A percentile compares a stretch with the other conserved stretches of the same genome.
Conservation (phyloP, 495 filamentous ascomycete genomes). For the Penicillium alfredii region DNA sequence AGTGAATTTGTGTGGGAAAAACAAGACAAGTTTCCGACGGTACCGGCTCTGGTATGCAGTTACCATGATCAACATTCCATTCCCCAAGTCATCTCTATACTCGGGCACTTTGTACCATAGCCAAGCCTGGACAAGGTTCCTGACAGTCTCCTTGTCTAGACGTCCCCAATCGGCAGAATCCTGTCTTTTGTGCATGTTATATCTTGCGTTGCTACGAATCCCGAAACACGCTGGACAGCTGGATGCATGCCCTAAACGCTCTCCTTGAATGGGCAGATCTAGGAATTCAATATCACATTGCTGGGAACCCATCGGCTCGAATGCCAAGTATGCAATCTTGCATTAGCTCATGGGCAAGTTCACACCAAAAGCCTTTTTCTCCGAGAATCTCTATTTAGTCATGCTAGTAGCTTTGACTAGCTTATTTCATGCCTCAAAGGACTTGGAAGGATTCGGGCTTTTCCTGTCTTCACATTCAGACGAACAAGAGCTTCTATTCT, state of each 20-base stretch:
- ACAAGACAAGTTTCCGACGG: background rate
- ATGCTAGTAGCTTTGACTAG: slow-evolving; percentile 5
- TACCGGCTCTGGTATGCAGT: slow-evolving; percentile 3
- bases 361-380: background rate
- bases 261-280: slow-evolving; percentile 6
- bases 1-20: background rate
- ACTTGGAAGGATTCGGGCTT: too few relatives aligned
- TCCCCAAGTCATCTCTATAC: slow-evolving; percentile 1
- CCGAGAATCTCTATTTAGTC: slow-evolving; percentile 11
- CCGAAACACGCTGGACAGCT: background rate
- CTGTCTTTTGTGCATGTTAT: too few relatives aligned
- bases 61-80: slow-evolving; percentile 15
- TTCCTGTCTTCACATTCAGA: too few relatives aligned
- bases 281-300: slow-evolving; percentile 13
- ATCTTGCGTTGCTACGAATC: too few relatives aligned
- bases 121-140: background rate
- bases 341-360: background rate
- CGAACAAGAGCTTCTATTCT: too few relatives aligned
- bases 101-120: slow-evolving; percentile 1
- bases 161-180: too few relatives aligned
- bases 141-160: background rate
- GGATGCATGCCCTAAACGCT: background rate
- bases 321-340: slow-evolving; percentile 12
- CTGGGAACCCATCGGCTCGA: slow-evolving; percentile 4
- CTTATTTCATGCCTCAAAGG: slow-evolving; percentile 5